A percentile compares a stretch with the other conserved stretches of the same genome.
phyloP scores from a whole-genome alignment of 1,139 yeast species.

The Ogataea hybrid region DNA sequence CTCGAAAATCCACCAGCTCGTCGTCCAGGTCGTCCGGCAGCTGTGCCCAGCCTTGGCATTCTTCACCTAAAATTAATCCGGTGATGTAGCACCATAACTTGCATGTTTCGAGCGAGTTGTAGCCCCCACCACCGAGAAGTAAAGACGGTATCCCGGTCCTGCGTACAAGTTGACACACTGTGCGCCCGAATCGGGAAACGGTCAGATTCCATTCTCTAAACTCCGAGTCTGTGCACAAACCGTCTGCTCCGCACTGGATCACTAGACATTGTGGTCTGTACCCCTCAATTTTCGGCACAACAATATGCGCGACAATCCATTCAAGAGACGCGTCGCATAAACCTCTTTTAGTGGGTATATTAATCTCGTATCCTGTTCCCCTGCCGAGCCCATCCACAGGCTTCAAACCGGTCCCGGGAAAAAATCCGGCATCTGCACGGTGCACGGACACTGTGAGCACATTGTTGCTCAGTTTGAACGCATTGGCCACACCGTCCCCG shows the following conservation, averaged over 20 bases:
- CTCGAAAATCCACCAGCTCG: slow-evolving; percentile 15
- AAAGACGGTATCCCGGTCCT: slow-evolving; percentile 35
- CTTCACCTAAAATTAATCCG: slow-evolving; percentile 18
- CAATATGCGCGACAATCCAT: slow-evolving; percentile 39
- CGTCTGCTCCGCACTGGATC: slow-evolving; percentile 73
- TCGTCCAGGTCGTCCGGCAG: slow-evolving; percentile 18
- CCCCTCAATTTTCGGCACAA: slow-evolving; percentile 41
- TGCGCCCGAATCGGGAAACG: slow-evolving; percentile 45
- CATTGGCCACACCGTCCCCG: slow-evolving; percentile 76
- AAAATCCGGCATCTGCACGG: slow-evolving; percentile 56
- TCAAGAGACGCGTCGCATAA: slow-evolving; percentile 45
- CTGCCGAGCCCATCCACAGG: slow-evolving; percentile 38
- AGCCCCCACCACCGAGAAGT: slow-evolving; percentile 79
- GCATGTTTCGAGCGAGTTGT: slow-evolving; percentile 60
- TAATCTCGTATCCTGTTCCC: slow-evolving; percentile 41
- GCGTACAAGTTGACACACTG: slow-evolving; percentile 36
- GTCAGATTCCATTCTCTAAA: slow-evolving; percentile 69
- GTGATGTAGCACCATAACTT: slow-evolving; percentile 65
- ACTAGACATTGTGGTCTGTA: slow-evolving; percentile 54
- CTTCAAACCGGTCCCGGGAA: slow-evolving; percentile 64
- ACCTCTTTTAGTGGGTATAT: slow-evolving; percentile 60
- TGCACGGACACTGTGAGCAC: slow-evolving; percentile 67
- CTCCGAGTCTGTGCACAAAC: slow-evolving; percentile 51
- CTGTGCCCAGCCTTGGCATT: slow-evolving; percentile 14
- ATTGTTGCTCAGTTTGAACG: slow-evolving; percentile 54